Base-by-base conservation (phyloP, 2,329 filamentous ascomycete species). In the Fusarium pseudograminearum region DNA sequence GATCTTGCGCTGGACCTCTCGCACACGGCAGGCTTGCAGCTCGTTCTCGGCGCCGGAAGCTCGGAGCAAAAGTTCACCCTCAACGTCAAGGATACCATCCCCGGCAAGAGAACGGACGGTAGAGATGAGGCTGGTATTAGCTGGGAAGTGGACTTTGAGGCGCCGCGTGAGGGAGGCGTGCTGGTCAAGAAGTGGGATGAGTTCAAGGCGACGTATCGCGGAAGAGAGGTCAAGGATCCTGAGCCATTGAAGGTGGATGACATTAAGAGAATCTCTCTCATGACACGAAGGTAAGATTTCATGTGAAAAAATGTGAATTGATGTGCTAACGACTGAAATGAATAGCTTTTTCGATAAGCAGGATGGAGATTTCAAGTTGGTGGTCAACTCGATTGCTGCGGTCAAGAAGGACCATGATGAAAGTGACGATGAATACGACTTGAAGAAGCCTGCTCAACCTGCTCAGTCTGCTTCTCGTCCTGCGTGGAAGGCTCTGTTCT, bases 311-410 rank as follows among this genome's bases (percentile, higher is more conserved):
- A n/a, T n/a, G n/a, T n/a, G n/a, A 18, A 28, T 8, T 4, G 47
- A 52, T 79, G 54, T 60, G 40, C 74, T 79, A 53, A 79, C 60
- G 15, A 2, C 50, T n/a, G 24, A 46, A 6, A 31, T 70, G 46
- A 6, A 31, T 70, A 93, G 92, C 78, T 94, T 93, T 82, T 94
- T 94, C 71, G 92, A 90, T 11, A 80, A 85, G 1, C 92, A 94
- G 78, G 83, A 92, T 66, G 92, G 92, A 5, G 82, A 88, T 5
- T 94, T 94, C 48, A 67, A 73, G 42, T 53, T 80, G 15, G 72
- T 76, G 9, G 61, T 80, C 12, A 66, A 73, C 44, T 73, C 73
- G 31, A 79, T 80, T 50, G 70, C 72, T 16, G 77, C 76, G 5
- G 47, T 69, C 7, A 73, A 56, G 46, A 74, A 67, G 31, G 47